Conservation (phyloP, 1,139 yeast genomes). For the Diutina sp. region DNA sequence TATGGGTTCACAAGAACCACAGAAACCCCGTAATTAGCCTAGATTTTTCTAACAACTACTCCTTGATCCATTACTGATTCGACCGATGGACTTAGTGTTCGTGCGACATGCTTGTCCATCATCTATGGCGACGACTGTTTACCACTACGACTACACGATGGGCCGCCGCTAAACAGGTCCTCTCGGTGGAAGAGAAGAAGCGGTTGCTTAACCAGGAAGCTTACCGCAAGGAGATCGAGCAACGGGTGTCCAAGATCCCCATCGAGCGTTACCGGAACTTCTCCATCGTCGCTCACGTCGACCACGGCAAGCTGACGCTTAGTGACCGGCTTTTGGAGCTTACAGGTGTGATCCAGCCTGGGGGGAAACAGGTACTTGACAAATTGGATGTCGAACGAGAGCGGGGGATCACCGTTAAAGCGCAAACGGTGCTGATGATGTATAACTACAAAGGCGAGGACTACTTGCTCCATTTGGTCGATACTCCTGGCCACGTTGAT, state of each 20-base stretch:
- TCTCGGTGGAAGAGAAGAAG: not conserved
- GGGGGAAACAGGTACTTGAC: conserved; percentile 79
- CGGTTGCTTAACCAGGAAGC: not conserved
- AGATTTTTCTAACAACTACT: too few species aligned
- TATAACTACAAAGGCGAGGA: conserved; percentile 44
- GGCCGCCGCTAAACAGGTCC: not conserved
- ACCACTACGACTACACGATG: not conserved
- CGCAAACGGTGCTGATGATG: conserved; percentile 92
- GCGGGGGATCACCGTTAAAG: conserved; percentile 92
- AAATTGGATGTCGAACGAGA: conserved; percentile 82
- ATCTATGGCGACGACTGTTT: not conserved
- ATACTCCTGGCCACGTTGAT: conserved; percentile 98
- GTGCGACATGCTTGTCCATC: not conserved
- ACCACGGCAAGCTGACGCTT: conserved; percentile 90
- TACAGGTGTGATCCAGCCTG: conserved; percentile 79
- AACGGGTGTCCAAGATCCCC: conserved; percentile 63
- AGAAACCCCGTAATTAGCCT: too few species aligned
- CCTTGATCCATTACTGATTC: too few species aligned
- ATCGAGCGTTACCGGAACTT: conserved; percentile 76
- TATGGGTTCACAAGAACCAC: too few species aligned
- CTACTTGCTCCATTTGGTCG: conserved; percentile 78
- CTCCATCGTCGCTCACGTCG: conserved; percentile 94
- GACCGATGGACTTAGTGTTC: too few species aligned
- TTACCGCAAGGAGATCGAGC: conserved; percentile 14
- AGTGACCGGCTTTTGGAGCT: conserved; percentile 78